Base-by-base conservation (phyloP, 768 basidiomycete species). In the Leccinum longicurvipes region DNA sequence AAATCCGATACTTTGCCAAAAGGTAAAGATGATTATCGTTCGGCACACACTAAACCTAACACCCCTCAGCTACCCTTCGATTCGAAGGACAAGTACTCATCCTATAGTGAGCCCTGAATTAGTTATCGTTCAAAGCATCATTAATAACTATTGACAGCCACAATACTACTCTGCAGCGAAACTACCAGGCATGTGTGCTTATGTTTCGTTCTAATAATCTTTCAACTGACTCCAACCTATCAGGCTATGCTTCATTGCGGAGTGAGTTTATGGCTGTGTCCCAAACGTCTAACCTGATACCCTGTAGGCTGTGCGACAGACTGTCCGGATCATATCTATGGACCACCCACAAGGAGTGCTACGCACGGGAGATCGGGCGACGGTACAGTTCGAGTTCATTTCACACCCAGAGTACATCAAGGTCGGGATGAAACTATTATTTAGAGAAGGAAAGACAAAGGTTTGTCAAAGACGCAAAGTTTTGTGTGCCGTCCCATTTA, bases 21-120 rank as follows among this genome's bases (percentile, higher is more conserved):
- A 77, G 89, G 90, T 89, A 63, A 52, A 73, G 58, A 11, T 4
- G 10, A 28, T 32, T 46, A 28, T 29, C 10, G 9, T 47, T 47
- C 27, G 32, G 17, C 24, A 19, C 19, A 31, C 25, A 31, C 32
- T 17, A 5, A 46, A 31, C 14, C 34, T 58, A 19, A 49, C 28
- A 29, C 1, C 51, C 42, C 61, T 24, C 41, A 89, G 93, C 93
- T 34, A 82, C 91, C 47, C 79, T 84, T 44, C 81, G 83, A 61
- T 99, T 99, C 65, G 92, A 98, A 69, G 96, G 93, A 14, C 91
- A 94, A 71, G 90, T 96, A 6, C 79, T 99, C 53, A 89, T 98
- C 49, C 73, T 99, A 54, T 97, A 96, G 90, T 92, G 74, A 62
- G 87, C 74, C 10, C 10, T 24, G n/a, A 27, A 23, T 27, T 31